Conservation (phyloP, 352 stramenopile genomes). For the Phytophthora pisi region DNA sequence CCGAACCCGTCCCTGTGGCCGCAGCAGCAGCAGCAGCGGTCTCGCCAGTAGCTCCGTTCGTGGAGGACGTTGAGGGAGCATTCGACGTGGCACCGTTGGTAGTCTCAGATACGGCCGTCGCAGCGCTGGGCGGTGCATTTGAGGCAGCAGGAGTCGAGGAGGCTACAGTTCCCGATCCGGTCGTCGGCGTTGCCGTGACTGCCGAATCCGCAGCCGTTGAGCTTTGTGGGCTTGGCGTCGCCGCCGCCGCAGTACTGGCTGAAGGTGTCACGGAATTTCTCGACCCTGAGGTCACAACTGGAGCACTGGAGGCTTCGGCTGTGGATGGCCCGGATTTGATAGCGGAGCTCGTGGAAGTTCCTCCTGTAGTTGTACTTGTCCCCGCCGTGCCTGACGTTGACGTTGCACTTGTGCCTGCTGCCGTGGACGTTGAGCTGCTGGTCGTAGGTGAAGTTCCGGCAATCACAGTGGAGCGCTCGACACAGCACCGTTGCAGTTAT, state of each 20-base stretch:
- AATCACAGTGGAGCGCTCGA: conserved; percentile 18
- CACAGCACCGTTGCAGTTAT: conserved; percentile 21
- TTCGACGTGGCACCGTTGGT: neutral
- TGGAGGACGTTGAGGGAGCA: neutral
- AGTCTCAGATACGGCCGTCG: neutral
- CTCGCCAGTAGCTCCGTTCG: neutral
- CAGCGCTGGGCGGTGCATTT: neutral
- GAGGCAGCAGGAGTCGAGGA: neutral
- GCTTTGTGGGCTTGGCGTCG: conserved; percentile 5
- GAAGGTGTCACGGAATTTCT: neutral
- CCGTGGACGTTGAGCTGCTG: conserved; percentile 2
- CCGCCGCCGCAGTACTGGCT: neutral
- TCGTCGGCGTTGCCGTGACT: neutral
- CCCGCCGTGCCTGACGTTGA: neutral
- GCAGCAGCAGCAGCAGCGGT: neutral
- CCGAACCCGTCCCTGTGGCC: neutral
- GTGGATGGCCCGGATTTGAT: neutral
- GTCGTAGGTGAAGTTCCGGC: conserved; percentile 6
- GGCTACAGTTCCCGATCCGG: conserved; percentile 5
- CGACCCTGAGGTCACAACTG: neutral
- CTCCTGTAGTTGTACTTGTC: neutral
- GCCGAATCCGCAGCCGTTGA: conserved; percentile 3
- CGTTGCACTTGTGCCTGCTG: neutral
- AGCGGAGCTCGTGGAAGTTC: neutral
- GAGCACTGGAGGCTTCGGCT: neutral